Base-by-base conservation (phyloP, 192 early-diverging fungal species). In the Gamsiella multidivaricata region DNA sequence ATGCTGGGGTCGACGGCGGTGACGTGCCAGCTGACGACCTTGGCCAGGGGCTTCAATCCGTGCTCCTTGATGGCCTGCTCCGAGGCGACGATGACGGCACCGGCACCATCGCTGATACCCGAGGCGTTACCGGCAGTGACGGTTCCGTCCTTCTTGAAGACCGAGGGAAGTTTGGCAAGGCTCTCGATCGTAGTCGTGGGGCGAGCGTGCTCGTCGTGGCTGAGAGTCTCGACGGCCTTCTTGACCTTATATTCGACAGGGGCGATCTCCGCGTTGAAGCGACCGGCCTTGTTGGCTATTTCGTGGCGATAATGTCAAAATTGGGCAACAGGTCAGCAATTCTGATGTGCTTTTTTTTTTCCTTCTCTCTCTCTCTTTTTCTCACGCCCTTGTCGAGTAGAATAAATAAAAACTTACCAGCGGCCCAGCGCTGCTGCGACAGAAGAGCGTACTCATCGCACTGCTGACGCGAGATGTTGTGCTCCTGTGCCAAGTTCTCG, bases 81-180 rank as follows among this genome's bases (percentile, higher is more conserved):
- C 63, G 91, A 87, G 66, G 95, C 95, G 29, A 99, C 85, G 26
- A 99, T 76, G 32, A 97, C 68, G 22, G 91, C 90, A 32, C 91
- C 94, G 28, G 96, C 97, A 74, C 97, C 97, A 74, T 99, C 97
- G 55, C 86, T 91, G 80, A 99, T 97, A 7, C 95, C 95, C 0
- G 96, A 97, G 5, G 97, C 96, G 50, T 97, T 97, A 56, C 95
- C 97, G 14, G 97, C 97, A 20, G 94, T 94, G 25, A 96, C 94
- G 8, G 94, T 83, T 54, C 96, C 97, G 46, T 93, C 88, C 81
- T 94, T 93, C 81, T 93, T 90, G 74, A 98, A 98, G 33, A 97
- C 96, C 20, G 95, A 87, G 17, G 82, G 72, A 37, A 99, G 86
- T 69, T 95, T 95, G 46, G 80, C 72, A 5, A 99, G 85, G 8